Percentiles rank a stretch among this genome's conserved stretches.
Conservation (phyloP, 164 flowering plant species). For the Piper longum region DNA sequence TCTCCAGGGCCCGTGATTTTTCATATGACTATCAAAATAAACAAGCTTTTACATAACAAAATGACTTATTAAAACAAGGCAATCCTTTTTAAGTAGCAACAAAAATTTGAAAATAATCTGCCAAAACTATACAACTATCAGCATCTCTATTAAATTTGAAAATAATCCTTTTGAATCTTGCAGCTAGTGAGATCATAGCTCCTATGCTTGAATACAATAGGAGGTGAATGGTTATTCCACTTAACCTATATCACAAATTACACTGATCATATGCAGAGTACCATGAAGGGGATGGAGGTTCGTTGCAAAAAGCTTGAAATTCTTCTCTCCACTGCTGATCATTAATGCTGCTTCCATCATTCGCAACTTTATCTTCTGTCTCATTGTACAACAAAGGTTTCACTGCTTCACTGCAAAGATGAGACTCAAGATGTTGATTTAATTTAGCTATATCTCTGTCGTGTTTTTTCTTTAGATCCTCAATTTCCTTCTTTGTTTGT, state of each 20-base stretch:
- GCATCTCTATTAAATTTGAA: no score
- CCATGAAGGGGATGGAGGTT: constrained; percentile 68
- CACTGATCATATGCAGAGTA: constrained; percentile 90
- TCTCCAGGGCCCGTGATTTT: no score
- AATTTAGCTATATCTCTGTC: constrained; percentile 33
- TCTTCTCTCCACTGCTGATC: constrained; percentile 55
- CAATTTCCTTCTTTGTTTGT: constrained; percentile 42
- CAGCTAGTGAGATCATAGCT: no score
- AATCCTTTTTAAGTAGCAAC: no score
- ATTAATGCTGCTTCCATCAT: constrained; percentile 15
- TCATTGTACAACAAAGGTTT: constrained; percentile 17
- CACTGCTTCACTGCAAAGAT: constrained; percentile 34
- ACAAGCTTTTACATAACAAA: no score
- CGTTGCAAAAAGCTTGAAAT: constrained; percentile 37
- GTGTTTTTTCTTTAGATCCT: constrained; percentile 50
- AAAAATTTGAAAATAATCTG: no score
- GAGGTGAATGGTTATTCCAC: no score
- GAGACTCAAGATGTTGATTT: constrained; percentile 43
- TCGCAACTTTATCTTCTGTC: constrained; percentile 11
- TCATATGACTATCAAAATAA: no score
- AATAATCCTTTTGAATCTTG: no score
- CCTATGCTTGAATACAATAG: no score
- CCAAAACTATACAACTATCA: no score
- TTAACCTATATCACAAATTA: constrained; percentile 16
- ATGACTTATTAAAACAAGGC: constrained; percentile 22